A percentile compares a stretch with the other conserved stretches of the same genome.
Conservation (phyloP, 2,329 filamentous ascomycete genomes). For the Aspergillus pseudoviridinutans region DNA sequence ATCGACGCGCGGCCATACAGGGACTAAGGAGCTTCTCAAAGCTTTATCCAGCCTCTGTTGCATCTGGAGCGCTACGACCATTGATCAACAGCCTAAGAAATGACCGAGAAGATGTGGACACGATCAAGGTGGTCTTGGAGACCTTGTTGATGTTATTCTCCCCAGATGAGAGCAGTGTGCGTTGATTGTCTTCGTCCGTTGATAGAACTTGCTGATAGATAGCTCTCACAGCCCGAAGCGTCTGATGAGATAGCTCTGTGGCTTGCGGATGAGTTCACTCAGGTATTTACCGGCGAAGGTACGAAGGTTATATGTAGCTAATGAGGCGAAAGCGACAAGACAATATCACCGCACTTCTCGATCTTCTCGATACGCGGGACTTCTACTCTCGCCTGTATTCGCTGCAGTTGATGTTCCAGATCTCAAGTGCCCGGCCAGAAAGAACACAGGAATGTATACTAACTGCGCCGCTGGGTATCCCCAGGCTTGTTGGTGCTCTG, state of each 20-base stretch:
- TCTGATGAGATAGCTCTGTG: constrained; percentile 94
- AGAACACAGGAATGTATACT: constrained; percentile 93
- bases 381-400: constrained; percentile 91
- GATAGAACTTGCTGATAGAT: constrained; percentile 18
- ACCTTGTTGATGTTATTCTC: constrained; percentile 91
- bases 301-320: constrained; percentile 35
- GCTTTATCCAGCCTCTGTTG: constrained; percentile 90
- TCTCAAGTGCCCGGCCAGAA: constrained; percentile 79
- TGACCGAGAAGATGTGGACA: constrained; percentile 93
- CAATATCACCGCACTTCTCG: constrained; percentile 85
- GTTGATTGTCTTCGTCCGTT: constrained; percentile 25
- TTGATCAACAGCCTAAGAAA: constrained; percentile 80
- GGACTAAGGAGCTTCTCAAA: constrained; percentile 95
- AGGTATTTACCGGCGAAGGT: constrained; percentile 50
- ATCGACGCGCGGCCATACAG: constrained; percentile 86
- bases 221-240: constrained; percentile 67
- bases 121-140: constrained; percentile 90
- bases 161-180: constrained; percentile 58
- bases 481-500: constrained; percentile 75
- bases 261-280: constrained; percentile 97
- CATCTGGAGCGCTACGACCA: constrained; percentile 83
- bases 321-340: constrained; percentile 70
- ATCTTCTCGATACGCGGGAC: constrained; percentile 80
- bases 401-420: constrained; percentile 81
- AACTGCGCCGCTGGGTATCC: constrained; percentile 81